Percentiles rank a stretch among this genome's conserved stretches.
Conservation (phyloP, 2,329 filamentous ascomycete genomes). For the Cladophialophora yegresii region DNA sequence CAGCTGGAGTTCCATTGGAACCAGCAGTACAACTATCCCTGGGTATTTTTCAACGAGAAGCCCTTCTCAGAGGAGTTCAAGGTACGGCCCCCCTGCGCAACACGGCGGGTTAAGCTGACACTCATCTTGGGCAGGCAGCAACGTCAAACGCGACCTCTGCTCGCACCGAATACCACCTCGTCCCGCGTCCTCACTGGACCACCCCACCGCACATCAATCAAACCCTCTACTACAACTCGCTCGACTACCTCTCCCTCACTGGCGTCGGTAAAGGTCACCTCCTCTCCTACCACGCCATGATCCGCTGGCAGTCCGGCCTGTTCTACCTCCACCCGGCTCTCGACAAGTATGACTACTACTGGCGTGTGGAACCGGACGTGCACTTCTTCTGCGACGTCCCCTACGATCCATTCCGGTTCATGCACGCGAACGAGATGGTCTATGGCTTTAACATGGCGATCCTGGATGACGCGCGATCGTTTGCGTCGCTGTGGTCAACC, state of each 20-base stretch:
- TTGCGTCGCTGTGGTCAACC: slow-evolving; percentile 51
- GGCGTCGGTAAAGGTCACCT: slow-evolving; percentile 43
- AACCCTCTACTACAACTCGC: slow-evolving; percentile 39
- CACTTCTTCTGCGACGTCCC: slow-evolving; percentile 55
- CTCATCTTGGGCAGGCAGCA: slow-evolving; percentile 33
- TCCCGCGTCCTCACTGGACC: slow-evolving; percentile 41
- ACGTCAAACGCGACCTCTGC: slow-evolving; percentile 40
- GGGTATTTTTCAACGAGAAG: slow-evolving; percentile 44
- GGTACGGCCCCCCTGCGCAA: slow-evolving; percentile 21
- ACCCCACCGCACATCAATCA: slow-evolving; percentile 39
- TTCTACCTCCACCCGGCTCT: slow-evolving; percentile 47
- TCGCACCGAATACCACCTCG: slow-evolving; percentile 39
- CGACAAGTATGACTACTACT: slow-evolving; percentile 60
- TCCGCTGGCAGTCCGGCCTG: slow-evolving; percentile 45
- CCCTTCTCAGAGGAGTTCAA: slow-evolving; percentile 42
- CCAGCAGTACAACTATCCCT: slow-evolving; percentile 41
- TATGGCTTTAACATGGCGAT: slow-evolving; percentile 57
- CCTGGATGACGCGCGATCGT: slow-evolving; percentile 50
- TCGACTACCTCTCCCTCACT: slow-evolving; percentile 42
- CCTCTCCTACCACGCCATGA: slow-evolving; percentile 46
- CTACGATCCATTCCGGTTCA: slow-evolving; percentile 45
- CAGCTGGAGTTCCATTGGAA: slow-evolving; percentile 43
- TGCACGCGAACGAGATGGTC: slow-evolving; percentile 41
- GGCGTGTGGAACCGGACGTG: slow-evolving; percentile 63
- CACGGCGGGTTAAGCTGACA: neutral